phyloP scores from a whole-genome alignment of 108 stramenopile genomes.

The Cyclotella cryptica region DNA sequence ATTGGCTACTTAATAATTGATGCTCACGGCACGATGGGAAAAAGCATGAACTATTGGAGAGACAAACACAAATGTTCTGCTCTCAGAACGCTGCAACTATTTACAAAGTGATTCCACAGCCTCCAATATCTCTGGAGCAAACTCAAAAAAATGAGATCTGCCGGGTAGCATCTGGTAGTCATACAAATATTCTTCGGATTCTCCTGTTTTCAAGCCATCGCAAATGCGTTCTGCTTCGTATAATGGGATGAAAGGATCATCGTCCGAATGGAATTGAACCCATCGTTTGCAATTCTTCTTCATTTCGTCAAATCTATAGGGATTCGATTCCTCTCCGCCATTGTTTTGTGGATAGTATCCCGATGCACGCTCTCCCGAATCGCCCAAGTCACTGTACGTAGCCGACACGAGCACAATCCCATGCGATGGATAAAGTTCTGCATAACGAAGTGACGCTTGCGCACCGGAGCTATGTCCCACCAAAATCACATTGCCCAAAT shows the following conservation, averaged over 20 bases:
- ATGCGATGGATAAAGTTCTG: conserved; percentile 56
- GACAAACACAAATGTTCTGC: too few relatives aligned
- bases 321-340: conserved; percentile 46
- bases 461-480: conserved; percentile 81
- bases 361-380: conserved; percentile 73
- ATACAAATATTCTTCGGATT: conserved; percentile 21
- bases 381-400: conserved; percentile 73
- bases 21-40: too few relatives aligned
- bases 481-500: conserved; percentile 53
- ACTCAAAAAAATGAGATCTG: conserved; percentile 76
- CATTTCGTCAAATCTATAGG: conserved; percentile 67
- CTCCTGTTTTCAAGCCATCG: conserved; percentile 62
- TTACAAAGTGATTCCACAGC: conserved; percentile 46
- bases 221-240: conserved; percentile 63
- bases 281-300: conserved; percentile 60
- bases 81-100: neutral
- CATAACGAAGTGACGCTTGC: conserved; percentile 71
- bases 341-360: conserved; percentile 71
- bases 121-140: conserved; percentile 59
- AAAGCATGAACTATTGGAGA: too few relatives aligned
- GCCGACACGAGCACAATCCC: conserved; percentile 69
- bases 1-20: too few relatives aligned
- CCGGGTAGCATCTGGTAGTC: conserved; percentile 64
- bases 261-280: conserved; percentile 78
- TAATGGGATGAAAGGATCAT: conserved; percentile 78